Conservation (phyloP, 495 filamentous ascomycete species). For the Emericellopsis terricola region DNA sequence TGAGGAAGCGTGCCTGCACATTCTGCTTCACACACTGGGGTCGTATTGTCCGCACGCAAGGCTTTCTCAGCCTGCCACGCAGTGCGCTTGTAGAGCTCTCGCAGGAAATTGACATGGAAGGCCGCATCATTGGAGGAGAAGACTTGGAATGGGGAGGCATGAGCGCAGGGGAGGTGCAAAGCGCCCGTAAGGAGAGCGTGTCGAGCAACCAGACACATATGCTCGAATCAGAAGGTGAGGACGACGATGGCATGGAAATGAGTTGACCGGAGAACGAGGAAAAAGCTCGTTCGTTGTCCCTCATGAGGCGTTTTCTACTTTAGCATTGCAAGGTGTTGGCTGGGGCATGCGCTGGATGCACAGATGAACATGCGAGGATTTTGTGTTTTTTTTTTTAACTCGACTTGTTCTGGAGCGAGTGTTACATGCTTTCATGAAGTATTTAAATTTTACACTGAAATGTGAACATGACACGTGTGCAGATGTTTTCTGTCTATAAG, state of each 20-base stretch:
- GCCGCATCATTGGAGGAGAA: conserved; percentile 64
- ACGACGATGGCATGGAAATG: conserved; percentile 44
- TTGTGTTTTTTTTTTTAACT: too few relatives aligned
- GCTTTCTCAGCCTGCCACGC: conserved; percentile 64
- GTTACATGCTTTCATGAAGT: too few relatives aligned
- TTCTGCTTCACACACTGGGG: conserved; percentile 94
- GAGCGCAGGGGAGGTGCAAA: conserved; percentile 34
- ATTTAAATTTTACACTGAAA: too few relatives aligned
- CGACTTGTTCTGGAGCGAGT: too few relatives aligned
- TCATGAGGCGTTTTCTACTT: not conserved
- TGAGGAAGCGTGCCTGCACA: conserved; percentile 65
- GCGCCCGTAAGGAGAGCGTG: conserved; percentile 35
- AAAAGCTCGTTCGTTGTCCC: not conserved
- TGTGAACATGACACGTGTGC: too few relatives aligned
- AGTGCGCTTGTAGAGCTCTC: conserved; percentile 73
- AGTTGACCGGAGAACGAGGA: too few relatives aligned
- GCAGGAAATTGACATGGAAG: conserved; percentile 81
- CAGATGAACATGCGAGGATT: too few relatives aligned
- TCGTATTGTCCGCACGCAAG: conserved; percentile 72
- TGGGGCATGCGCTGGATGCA: too few relatives aligned
- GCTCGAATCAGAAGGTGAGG: conserved; percentile 46
- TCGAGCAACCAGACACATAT: conserved; percentile 37
- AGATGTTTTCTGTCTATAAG: too few relatives aligned
- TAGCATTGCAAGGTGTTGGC: too few relatives aligned
- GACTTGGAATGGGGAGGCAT: conserved; percentile 68